Evolutionary conservation across 768 basidiomycete species (phyloP), one percentile per base, ranked within the genome.

Genomic region (Mrakia gelida): DNA sequence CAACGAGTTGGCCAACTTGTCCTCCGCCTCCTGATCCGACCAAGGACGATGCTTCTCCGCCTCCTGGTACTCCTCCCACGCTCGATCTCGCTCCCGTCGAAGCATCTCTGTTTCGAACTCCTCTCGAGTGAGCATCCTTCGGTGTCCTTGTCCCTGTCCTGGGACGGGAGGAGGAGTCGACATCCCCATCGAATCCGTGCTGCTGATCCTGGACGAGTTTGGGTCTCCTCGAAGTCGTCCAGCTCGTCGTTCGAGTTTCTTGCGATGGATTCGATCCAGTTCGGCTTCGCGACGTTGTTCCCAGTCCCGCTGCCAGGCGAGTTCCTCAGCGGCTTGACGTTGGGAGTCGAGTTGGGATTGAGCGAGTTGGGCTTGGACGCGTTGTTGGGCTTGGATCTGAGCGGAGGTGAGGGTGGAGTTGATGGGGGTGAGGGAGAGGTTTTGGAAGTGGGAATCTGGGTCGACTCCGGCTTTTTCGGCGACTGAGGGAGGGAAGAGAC

Each of bases 401-500:
- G 15, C 13, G 34, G 23, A 23, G 3, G 9, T 2, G 52, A 54
- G 23, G 49, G 15, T 21, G 32, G 49, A 52, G 18, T 30, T 18
- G 49, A 41, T 52, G 4, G 49, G 49, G 15, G 62, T 28, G 61
- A 34, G 62, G 8, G 43, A 52, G 34, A 32, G 77, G 67, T 38
- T 34, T 63, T 49, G 28, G 43, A 74, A 74, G 56, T 74, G 73
- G 32, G 62, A 41, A 5, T 70, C 77, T 15, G 77, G 77, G 38
- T 78, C 73, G 28, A 78, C 65, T 10, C 84, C 84, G 1, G 84
- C 84, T 32, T 80, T 49, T 6, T 81, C 80, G 1, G 83, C 62
- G 3, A 84, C 81, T 52, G 49, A 21, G 15, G 18, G 18, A 16
- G 18, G 49, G 15, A 21, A 16, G 16, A 21, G 49, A 7, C 2